A percentile compares a stretch with the other conserved stretches of the same genome.
Conservation (phyloP, 108 stramenopile genomes). For the Discostella stelligeroides region DNA sequence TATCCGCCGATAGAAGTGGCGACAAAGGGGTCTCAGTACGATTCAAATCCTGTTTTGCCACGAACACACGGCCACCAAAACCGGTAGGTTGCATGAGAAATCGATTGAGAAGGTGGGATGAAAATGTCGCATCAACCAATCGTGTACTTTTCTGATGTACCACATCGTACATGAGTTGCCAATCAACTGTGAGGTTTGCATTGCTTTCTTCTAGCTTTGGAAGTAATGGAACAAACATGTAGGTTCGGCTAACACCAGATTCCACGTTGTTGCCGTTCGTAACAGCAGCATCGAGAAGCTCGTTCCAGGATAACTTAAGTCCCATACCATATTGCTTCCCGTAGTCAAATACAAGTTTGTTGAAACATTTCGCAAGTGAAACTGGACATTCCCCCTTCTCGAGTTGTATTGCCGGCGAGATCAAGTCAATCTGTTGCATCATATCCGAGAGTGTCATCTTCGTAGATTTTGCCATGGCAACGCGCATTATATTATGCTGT, state of each 20-base stretch:
- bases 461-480: slow-evolving; percentile 10
- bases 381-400: slow-evolving; percentile 9
- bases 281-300: neutral
- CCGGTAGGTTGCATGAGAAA: slow-evolving; percentile 33
- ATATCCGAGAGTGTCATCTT: slow-evolving; percentile 19
- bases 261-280: neutral
- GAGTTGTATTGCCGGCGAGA: neutral
- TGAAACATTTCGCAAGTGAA: slow-evolving; percentile 33
- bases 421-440: slow-evolving; percentile 10
- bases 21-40: neutral
- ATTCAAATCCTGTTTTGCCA: neutral
- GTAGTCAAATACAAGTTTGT: slow-evolving; percentile 22
- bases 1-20: neutral
- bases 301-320: neutral
- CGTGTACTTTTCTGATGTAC: slow-evolving; percentile 10
- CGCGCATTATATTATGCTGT: slow-evolving; percentile 1
- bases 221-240: slow-evolving; percentile 32
- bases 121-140: slow-evolving; percentile 1
- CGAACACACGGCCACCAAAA: slow-evolving; percentile 22
- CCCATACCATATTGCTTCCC: slow-evolving; percentile 26
- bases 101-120: slow-evolving; percentile 28
- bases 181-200: slow-evolving; percentile 8
- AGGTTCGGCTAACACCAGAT: slow-evolving; percentile 14
- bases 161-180: slow-evolving; percentile 22
- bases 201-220: neutral